Evolutionary conservation across 495 filamentous ascomycete genomes (phyloP).

Genomic region (Neurospora intermedia): DNA sequence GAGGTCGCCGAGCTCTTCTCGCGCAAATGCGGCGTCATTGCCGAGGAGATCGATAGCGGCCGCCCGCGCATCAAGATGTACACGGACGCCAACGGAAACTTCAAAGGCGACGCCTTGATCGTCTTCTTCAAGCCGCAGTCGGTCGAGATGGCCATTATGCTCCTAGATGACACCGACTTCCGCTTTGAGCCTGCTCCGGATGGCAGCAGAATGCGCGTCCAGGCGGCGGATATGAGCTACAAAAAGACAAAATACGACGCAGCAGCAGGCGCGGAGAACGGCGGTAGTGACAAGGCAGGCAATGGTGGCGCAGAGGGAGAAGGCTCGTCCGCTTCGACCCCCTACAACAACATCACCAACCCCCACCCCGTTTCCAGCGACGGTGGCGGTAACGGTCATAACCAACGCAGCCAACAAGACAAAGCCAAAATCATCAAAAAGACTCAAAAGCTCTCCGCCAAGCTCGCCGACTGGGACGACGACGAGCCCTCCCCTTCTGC

Average conservation of each 20-base stretch:
- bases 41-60: slow-evolving; percentile 81
- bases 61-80: slow-evolving; percentile 90
- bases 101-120: slow-evolving; percentile 88
- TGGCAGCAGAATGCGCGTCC: slow-evolving; percentile 60
- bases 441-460: slow-evolving; percentile 78
- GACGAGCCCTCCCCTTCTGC: slow-evolving; percentile 42
- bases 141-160: slow-evolving; percentile 77
- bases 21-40: slow-evolving; percentile 80
- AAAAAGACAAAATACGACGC: slow-evolving; percentile 52
- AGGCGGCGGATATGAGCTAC: slow-evolving; percentile 77
- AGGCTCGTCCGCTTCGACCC: slow-evolving; percentile 25
- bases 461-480: slow-evolving; percentile 89
- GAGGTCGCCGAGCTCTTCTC: slow-evolving; percentile 80
- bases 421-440: slow-evolving; percentile 83
- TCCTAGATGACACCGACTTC: slow-evolving; percentile 86
- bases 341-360: slow-evolving; percentile 30
- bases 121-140: slow-evolving; percentile 91
- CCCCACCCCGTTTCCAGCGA: slow-evolving; percentile 5
- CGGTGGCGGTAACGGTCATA: slow-evolving; percentile 5
- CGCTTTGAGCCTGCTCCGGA: slow-evolving; percentile 39
- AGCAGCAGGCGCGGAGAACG: slow-evolving; percentile 5
- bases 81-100: slow-evolving; percentile 63
- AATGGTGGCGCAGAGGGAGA: slow-evolving; percentile 15
- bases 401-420: slow-evolving; percentile 43
- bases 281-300: slow-evolving; percentile 3